A percentile compares a stretch with the other conserved stretches of the same genome.
Conservation (phyloP, 805 yeast genomes). For the Spencermartinsiella europaea region DNA sequence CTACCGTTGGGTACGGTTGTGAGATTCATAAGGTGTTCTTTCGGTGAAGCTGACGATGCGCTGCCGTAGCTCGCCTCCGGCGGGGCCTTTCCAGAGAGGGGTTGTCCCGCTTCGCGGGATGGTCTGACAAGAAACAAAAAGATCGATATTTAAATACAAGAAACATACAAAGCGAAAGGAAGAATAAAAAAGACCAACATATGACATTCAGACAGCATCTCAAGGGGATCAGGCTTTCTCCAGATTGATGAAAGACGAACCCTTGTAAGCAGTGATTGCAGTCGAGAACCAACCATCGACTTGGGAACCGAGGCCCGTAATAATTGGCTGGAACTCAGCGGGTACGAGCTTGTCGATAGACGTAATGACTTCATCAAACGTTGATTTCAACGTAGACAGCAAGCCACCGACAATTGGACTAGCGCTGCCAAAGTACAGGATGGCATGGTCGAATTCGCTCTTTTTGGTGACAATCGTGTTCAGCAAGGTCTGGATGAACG, state of each 20-base stretch:
- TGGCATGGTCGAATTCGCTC: neutral
- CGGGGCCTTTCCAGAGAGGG: neutral
- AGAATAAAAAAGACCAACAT: neutral
- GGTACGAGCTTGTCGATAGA: neutral
- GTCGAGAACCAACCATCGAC: neutral
- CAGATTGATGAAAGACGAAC: neutral
- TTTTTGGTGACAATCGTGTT: neutral
- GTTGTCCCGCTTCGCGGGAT: neutral
- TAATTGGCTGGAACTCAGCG: neutral
- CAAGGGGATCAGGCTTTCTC: too few relatives aligned
- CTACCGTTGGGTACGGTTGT: constrained; percentile 9
- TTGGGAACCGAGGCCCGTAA: neutral
- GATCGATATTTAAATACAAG: too few relatives aligned
- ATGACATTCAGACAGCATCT: too few relatives aligned
- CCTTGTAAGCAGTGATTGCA: neutral
- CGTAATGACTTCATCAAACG: neutral
- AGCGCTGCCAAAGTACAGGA: neutral
- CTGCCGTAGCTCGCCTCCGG: neutral
- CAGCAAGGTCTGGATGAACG: neutral
- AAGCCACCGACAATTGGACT: neutral
- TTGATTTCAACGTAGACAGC: neutral
- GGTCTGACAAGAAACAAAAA: too few relatives aligned
- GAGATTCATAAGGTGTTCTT: constrained; percentile 3
- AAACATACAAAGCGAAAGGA: neutral
- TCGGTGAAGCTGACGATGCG: neutral